Percentiles rank a stretch among this genome's conserved stretches.
These are phyloP conservation scores for Synchytrium microbalum DNA, from an alignment of 371 early-diverging fungal species.

Conservation along the genomic window DNA sequence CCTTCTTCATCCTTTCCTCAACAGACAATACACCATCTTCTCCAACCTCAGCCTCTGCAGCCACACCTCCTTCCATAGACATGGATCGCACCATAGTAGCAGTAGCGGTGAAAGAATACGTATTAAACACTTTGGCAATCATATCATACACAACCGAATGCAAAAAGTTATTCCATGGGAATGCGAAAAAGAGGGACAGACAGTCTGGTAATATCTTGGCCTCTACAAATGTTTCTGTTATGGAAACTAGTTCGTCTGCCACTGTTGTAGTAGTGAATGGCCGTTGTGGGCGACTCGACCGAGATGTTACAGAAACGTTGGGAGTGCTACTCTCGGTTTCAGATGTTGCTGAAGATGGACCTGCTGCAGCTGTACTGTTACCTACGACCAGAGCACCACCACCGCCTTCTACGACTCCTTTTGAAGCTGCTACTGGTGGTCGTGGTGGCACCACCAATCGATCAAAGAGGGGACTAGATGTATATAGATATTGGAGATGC, in stretches of 20 bases:
- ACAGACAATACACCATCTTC: conserved; percentile 9
- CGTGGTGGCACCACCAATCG: conserved; percentile 23
- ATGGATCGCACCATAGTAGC: conserved; percentile 27
- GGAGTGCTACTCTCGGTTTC: not conserved
- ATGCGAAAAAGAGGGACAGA: conserved; percentile 69
- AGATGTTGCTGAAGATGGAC: not conserved
- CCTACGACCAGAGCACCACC: conserved; percentile 3
- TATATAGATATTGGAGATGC: conserved; percentile 44
- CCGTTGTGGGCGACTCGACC: not conserved
- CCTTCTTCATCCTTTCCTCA: conserved; percentile 30
- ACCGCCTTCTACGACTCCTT: conserved; percentile 1
- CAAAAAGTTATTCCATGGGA: conserved; percentile 88
- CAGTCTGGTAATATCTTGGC: conserved; percentile 35
- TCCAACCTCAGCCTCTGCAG: conserved; percentile 11
- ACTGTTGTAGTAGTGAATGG: conserved; percentile 15
- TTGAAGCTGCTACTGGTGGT: too few species aligned
- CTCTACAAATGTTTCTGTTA: conserved; percentile 33
- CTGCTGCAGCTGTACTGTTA: not conserved
- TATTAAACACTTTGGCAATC: conserved; percentile 88
- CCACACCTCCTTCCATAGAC: conserved; percentile 16
- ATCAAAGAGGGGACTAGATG: conserved; percentile 42
- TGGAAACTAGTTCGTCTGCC: conserved; percentile 32
- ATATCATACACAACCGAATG: conserved; percentile 94
- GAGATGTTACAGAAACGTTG: not conserved
- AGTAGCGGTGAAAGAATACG: conserved; percentile 41